A percentile compares a stretch with the other conserved stretches of the same genome.
Evolutionary conservation across 495 filamentous ascomycete genomes (phyloP).

Genomic region (Diplogelasinospora grovesii): DNA sequence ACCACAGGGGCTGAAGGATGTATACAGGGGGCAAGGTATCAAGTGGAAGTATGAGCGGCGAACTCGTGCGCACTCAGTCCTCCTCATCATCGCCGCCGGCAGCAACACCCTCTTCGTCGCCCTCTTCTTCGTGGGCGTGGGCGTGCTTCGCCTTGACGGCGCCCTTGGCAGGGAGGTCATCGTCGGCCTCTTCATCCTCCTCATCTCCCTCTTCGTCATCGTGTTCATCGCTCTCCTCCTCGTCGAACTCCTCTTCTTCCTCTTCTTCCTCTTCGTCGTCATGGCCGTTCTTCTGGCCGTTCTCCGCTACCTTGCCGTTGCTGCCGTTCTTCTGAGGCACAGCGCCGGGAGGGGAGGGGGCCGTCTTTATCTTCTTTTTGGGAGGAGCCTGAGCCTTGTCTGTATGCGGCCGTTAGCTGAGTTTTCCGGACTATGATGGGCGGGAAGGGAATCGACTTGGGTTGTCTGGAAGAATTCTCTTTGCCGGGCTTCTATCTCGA

Average conservation of each 20-base stretch:
- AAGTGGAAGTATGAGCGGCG: not conserved
- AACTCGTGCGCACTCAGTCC: constrained; percentile 20
- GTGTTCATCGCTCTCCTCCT: constrained; percentile 24
- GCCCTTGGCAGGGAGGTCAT: constrained; percentile 27
- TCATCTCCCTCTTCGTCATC: constrained; percentile 30
- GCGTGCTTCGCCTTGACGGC: constrained; percentile 29
- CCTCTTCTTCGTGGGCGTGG: constrained; percentile 6
- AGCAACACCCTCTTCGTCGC: constrained; percentile 14
- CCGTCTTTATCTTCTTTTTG: constrained; percentile 43
- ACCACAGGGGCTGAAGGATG: no score
- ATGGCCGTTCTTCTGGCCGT: constrained; percentile 23
- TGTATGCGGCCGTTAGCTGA: constrained; percentile 4
- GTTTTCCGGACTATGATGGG: not conserved
- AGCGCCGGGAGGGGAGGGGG: constrained; percentile 18
- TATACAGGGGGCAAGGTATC: no score
- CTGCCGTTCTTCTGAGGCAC: constrained; percentile 28
- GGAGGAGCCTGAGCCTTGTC: constrained; percentile 40
- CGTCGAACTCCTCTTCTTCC: constrained; percentile 25
- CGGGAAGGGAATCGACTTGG: no score
- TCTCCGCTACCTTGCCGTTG: constrained; percentile 13
- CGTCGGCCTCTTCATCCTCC: constrained; percentile 18
- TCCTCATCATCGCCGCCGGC: constrained; percentile 29
- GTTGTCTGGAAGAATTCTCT: no score
- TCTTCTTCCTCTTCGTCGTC: constrained; percentile 27
- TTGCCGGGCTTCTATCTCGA: no score